These are phyloP conservation scores for Cryptococcus maquisensis DNA, from an alignment of 1,284 basidiomycete genomes.

Conservation along the genomic window DNA sequence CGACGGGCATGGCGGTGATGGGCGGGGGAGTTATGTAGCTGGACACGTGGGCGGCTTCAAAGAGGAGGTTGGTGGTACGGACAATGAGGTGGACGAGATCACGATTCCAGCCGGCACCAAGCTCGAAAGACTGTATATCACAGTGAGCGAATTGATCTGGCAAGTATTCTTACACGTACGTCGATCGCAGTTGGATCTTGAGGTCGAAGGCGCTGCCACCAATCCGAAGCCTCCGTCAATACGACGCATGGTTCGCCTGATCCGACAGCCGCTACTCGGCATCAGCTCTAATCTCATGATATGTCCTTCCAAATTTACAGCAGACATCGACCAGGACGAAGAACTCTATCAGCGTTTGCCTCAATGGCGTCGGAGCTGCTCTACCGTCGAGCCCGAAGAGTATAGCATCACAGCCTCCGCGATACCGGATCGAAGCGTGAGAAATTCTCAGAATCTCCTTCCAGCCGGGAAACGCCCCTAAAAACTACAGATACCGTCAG, in stretches of 20 bases:
- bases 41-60: conserved; percentile 2
- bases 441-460: conserved; percentile 29
- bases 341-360: conserved; percentile 29
- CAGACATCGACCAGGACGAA: conserved; percentile 29
- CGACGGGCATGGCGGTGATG: background rate
- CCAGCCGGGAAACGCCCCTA: conserved; percentile 31
- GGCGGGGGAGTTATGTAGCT: conserved; percentile 1
- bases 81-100: conserved; percentile 19
- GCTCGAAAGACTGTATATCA: conserved; percentile 23
- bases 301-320: conserved; percentile 5
- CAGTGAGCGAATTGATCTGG: background rate
- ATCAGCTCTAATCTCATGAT: background rate
- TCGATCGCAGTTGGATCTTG: conserved; percentile 6
- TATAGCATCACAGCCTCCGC: conserved; percentile 32
- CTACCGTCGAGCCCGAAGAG: conserved; percentile 16
- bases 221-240: conserved; percentile 21
- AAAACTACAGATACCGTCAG: conserved; percentile 16
- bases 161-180: conserved; percentile 2
- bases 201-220: conserved; percentile 26
- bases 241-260: conserved; percentile 20
- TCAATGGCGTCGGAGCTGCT: conserved; percentile 6
- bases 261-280: conserved; percentile 18
- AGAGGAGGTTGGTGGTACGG: conserved; percentile 4
- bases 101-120: conserved; percentile 26
- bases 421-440: conserved; percentile 21